phyloP scores from a whole-genome alignment of 2,329 filamentous ascomycete species.

The Fusarium caatingaense region DNA sequence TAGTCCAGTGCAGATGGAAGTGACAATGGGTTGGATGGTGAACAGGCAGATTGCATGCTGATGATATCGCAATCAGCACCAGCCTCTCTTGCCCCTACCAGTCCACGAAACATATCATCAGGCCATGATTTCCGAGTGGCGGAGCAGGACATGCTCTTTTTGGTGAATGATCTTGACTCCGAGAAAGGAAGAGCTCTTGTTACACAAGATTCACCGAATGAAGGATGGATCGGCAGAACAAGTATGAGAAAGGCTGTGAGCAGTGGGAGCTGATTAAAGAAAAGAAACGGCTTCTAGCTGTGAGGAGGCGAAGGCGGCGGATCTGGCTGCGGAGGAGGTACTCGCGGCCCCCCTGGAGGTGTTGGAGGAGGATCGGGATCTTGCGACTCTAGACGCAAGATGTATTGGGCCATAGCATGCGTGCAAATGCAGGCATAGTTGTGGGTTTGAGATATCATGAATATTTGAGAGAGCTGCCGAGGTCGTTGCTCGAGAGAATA shows the following conservation, averaged over 20 bases:
- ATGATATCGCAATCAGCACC: neutral
- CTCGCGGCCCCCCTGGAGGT: constrained; percentile 46
- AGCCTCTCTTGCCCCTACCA: neutral
- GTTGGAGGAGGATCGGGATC: constrained; percentile 46
- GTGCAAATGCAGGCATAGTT: neutral
- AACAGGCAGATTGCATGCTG: neutral
- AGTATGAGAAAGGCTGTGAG: neutral
- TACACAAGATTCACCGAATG: constrained; percentile 9
- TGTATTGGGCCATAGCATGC: constrained; percentile 11
- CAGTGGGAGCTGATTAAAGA: neutral
- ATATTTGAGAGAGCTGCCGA: neutral
- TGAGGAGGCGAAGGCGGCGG: constrained; percentile 48
- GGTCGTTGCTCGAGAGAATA: neutral
- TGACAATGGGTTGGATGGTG: constrained; percentile 26
- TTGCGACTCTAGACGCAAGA: constrained; percentile 13
- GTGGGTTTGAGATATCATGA: constrained; percentile 18
- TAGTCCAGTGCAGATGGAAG: constrained; percentile 26
- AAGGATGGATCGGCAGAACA: constrained; percentile 21
- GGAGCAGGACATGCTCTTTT: constrained; percentile 10
- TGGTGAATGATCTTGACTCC: constrained; percentile 7
- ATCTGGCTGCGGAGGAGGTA: constrained; percentile 45
- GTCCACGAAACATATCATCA: constrained; percentile 5
- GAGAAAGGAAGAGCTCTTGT: constrained; percentile 12
- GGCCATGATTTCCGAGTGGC: constrained; percentile 11
- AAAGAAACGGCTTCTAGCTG: constrained; percentile 10